These are phyloP conservation scores for Phytophthora chlamydospora DNA, from an alignment of 352 stramenopile species.

Conservation along the genomic window DNA sequence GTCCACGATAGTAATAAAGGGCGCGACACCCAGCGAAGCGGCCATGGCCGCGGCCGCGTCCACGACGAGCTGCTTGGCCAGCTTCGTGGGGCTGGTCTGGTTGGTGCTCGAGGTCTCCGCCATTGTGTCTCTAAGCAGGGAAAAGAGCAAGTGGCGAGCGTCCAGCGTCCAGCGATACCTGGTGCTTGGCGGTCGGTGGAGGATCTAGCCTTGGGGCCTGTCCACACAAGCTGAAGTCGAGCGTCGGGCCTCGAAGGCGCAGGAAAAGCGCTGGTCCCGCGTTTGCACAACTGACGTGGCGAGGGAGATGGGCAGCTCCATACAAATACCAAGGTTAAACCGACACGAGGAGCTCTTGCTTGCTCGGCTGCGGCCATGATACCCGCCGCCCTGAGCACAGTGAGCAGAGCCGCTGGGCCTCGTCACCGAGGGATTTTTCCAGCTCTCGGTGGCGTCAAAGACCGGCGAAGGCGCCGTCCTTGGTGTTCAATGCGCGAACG, in stretches of 20 bases:
- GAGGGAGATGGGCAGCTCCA: slow-evolving; percentile 19
- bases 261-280: slow-evolving; percentile 11
- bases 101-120: slow-evolving; percentile 26
- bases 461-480: not conserved
- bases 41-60: slow-evolving; percentile 66
- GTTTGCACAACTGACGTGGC: slow-evolving; percentile 37
- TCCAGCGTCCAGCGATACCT: not conserved
- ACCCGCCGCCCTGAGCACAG: slow-evolving; percentile 9
- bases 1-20: slow-evolving; percentile 91
- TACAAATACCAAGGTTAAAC: slow-evolving; percentile 28
- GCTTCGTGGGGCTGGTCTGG: slow-evolving; percentile 16
- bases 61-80: slow-evolving; percentile 61
- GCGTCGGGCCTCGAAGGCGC: slow-evolving; percentile 29
- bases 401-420: slow-evolving; percentile 17
- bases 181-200: not conserved
- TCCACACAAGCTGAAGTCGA: slow-evolving; percentile 27
- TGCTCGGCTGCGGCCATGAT: slow-evolving; percentile 4
- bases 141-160: slow-evolving; percentile 29
- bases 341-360: not conserved
- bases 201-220: slow-evolving; percentile 4
- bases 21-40: slow-evolving; percentile 78
- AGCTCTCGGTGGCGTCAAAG: not conserved
- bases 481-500: not conserved
- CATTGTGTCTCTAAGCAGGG: slow-evolving; percentile 27
- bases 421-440: slow-evolving; percentile 23